phyloP scores from a whole-genome alignment of 176 grass and related monocot genomes.

The Dactylis glomerata region DNA sequence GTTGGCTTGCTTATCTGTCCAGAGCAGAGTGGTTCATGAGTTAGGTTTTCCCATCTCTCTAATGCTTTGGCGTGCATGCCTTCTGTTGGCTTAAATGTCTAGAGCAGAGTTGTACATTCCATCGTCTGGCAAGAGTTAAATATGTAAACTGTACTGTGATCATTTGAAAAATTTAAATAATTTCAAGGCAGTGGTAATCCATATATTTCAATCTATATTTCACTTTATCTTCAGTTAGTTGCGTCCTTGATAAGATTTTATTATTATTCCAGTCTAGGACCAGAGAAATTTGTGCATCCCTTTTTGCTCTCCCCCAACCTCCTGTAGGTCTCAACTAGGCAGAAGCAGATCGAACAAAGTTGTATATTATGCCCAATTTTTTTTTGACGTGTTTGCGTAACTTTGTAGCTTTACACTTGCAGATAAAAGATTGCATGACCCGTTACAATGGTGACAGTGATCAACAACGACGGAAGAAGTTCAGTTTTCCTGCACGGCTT shows the following conservation, averaged over 20 bases:
- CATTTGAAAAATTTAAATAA: background rate
- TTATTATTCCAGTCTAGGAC: background rate
- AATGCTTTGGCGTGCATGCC: background rate
- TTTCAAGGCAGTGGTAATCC: background rate
- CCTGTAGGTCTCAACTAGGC: background rate
- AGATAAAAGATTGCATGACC: constrained; percentile 93
- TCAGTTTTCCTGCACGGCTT: constrained; percentile 91
- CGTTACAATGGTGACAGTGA: constrained; percentile 87
- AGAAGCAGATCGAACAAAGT: background rate
- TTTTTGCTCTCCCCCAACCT: background rate
- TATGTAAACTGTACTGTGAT: background rate
- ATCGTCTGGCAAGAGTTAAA: background rate
- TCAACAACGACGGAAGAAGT: constrained; percentile 85
- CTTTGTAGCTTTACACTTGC: constrained; percentile 15
- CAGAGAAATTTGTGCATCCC: background rate
- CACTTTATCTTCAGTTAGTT: background rate
- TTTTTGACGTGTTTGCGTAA: background rate
- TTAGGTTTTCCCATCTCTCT: background rate
- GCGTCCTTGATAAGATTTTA: background rate
- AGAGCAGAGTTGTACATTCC: background rate
- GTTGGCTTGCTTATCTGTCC: too few relatives aligned
- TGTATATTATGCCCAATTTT: background rate
- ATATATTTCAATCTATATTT: background rate
- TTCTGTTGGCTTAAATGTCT: background rate
- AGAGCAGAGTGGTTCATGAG: background rate